A percentile compares a stretch with the other conserved stretches of the same genome.
Conservation (phyloP, 73 alveolate genomes). For the Symbiodinium pilosum region DNA sequence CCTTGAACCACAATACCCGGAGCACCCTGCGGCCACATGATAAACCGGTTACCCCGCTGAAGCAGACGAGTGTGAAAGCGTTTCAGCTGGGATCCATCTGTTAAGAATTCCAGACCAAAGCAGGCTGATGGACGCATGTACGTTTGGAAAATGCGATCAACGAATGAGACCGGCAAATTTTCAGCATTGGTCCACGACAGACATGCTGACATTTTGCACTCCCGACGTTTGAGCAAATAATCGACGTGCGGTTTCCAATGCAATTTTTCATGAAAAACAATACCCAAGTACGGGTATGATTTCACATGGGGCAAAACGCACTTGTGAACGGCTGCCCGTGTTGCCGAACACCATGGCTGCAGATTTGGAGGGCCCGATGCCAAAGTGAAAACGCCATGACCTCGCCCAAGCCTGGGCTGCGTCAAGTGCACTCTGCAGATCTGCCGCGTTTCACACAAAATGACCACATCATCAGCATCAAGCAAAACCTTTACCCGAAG, state of each 20-base stretch:
- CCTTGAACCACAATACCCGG: neutral
- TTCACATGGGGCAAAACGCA: too few relatives aligned
- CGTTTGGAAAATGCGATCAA: neutral
- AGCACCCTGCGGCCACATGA: neutral
- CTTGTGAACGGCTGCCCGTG: too few relatives aligned
- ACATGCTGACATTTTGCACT: neutral
- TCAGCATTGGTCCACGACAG: neutral
- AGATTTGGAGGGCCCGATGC: neutral
- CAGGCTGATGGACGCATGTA: neutral
- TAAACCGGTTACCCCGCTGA: neutral
- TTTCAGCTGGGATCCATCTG: neutral
- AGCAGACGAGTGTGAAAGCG: neutral
- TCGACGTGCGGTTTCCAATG: too few relatives aligned
- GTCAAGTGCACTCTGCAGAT: neutral
- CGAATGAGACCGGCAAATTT: neutral
- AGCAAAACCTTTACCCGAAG: neutral
- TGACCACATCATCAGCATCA: neutral
- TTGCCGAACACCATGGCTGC: too few relatives aligned
- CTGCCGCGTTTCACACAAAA: neutral
- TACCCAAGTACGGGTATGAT: too few relatives aligned
- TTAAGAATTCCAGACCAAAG: neutral
- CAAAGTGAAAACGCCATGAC: neutral
- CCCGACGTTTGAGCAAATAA: too few relatives aligned
- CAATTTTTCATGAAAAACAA: too few relatives aligned
- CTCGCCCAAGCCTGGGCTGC: neutral